These are phyloP conservation scores for Tolypocladium tropicale DNA, from an alignment of 2,329 filamentous ascomycete genomes.

Conservation along the genomic window DNA sequence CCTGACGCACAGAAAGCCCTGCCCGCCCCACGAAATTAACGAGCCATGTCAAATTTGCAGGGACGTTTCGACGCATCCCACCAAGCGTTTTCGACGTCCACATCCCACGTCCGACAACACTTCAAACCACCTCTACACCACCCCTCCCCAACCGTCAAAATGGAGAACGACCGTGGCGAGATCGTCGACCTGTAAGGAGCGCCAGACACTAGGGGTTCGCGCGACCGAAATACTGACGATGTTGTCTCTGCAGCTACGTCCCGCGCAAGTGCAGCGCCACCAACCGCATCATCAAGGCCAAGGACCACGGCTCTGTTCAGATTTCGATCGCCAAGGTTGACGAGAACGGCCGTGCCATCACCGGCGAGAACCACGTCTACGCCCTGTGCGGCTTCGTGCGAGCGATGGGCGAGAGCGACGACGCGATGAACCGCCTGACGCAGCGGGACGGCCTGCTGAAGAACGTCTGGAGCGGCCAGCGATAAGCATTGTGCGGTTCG, in stretches of 20 bases:
- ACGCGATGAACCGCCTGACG: conserved; percentile 87
- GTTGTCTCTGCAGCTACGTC: conserved; percentile 60
- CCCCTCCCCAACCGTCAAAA: conserved; percentile 43
- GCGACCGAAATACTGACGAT: conserved; percentile 16
- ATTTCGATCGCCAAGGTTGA: conserved; percentile 97
- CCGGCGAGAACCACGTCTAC: conserved; percentile 95
- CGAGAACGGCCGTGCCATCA: conserved; percentile 89
- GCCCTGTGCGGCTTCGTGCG: conserved; percentile 96
- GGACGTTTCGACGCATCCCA: conserved; percentile 17
- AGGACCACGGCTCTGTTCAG: conserved; percentile 98
- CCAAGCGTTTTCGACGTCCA: conserved; percentile 19
- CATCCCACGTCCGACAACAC: conserved; percentile 18
- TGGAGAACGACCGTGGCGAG: conserved; percentile 99
- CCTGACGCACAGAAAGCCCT: conserved; percentile 26
- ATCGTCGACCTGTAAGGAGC: conserved; percentile 90
- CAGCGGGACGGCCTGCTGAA: conserved; percentile 96
- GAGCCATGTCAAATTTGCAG: conserved; percentile 22
- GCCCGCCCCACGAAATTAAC: conserved; percentile 25
- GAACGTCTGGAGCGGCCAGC: conserved; percentile 81
- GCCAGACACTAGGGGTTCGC: conserved; percentile 4
- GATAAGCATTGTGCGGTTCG: conserved; percentile 32
- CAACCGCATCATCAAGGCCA: conserved; percentile 99
- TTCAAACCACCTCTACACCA: conserved; percentile 15
- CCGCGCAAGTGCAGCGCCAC: conserved; percentile 98
- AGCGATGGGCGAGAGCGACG: conserved; percentile 95